These are phyloP conservation scores for Epichloe aotearoae DNA, from an alignment of 2,329 filamentous ascomycete genomes.

Conservation along the genomic window DNA sequence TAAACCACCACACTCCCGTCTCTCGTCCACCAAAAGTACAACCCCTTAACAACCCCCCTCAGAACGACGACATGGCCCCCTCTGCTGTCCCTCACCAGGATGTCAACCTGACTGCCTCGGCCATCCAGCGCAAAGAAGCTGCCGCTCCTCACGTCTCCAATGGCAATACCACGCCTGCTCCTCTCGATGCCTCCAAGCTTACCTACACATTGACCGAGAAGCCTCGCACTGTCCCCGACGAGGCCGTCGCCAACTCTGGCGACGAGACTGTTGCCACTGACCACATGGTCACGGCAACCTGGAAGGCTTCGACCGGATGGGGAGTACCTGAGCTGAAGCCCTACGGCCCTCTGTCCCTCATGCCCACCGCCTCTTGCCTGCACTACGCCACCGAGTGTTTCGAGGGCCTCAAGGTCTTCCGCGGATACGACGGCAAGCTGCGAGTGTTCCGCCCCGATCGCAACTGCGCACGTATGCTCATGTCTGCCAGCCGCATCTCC, in stretches of 20 bases:
- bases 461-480: slow-evolving; percentile 54
- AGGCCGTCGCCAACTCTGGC: slow-evolving; percentile 32
- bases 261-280: slow-evolving; percentile 55
- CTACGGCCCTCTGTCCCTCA: slow-evolving; percentile 63
- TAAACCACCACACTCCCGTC: not conserved
- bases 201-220: slow-evolving; percentile 37
- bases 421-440: slow-evolving; percentile 61
- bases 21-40: not conserved
- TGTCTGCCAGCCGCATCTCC: slow-evolving; percentile 52
- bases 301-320: slow-evolving; percentile 58
- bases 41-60: not conserved
- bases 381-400: slow-evolving; percentile 91
- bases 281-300: slow-evolving; percentile 72
- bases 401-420: slow-evolving; percentile 72
- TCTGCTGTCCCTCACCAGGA: slow-evolving; percentile 33
- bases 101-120: slow-evolving; percentile 37
- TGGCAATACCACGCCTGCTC: slow-evolving; percentile 36
- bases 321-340: slow-evolving; percentile 58
- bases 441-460: slow-evolving; percentile 65
- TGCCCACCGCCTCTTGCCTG: slow-evolving; percentile 67
- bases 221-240: slow-evolving; percentile 39
- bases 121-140: slow-evolving; percentile 36
- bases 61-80: slow-evolving; percentile 28
- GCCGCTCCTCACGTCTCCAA: slow-evolving; percentile 20
- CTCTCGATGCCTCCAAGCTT: slow-evolving; percentile 49